Conservation (phyloP, 768 basidiomycete species). For the Pisolithus orientalis region DNA sequence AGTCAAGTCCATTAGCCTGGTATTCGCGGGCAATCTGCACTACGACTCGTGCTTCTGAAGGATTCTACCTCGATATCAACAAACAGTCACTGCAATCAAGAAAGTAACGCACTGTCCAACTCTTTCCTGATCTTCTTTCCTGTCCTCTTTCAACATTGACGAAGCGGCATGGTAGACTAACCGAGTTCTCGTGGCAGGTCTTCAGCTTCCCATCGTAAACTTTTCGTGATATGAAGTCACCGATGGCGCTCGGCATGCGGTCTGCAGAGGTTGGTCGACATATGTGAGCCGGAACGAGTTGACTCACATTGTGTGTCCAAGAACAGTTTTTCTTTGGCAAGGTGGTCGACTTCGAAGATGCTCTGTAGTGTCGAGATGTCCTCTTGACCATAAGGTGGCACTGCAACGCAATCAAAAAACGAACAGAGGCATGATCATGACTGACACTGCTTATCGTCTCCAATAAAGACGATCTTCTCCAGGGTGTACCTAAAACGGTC, state of each 20-base stretch:
- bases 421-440: neutral
- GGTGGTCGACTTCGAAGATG: constrained; percentile 66
- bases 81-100: neutral
- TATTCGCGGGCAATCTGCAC: constrained; percentile 50
- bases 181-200: constrained; percentile 45
- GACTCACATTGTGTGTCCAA: constrained; percentile 68
- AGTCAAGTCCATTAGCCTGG: constrained; percentile 24
- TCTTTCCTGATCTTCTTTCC: constrained; percentile 16
- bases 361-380: constrained; percentile 56
- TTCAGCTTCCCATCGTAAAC: constrained; percentile 56
- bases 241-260: constrained; percentile 76
- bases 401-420: constrained; percentile 30
- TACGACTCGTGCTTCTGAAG: constrained; percentile 44
- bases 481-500: constrained; percentile 20
- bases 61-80: constrained; percentile 42
- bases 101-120: constrained; percentile 29
- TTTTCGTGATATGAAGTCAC: constrained; percentile 56
- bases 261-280: constrained; percentile 37
- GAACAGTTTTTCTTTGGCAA: constrained; percentile 42
- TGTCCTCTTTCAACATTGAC: constrained; percentile 27
- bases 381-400: constrained; percentile 75
- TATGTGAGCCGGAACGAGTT: neutral
- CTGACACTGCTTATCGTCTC: constrained; percentile 34
- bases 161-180: constrained; percentile 29
- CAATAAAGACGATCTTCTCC: constrained; percentile 32